A percentile compares a stretch with the other conserved stretches of the same genome.
phyloP scores from a whole-genome alignment of 495 filamentous ascomycete genomes.

The Pseudevernia furfuracea region DNA sequence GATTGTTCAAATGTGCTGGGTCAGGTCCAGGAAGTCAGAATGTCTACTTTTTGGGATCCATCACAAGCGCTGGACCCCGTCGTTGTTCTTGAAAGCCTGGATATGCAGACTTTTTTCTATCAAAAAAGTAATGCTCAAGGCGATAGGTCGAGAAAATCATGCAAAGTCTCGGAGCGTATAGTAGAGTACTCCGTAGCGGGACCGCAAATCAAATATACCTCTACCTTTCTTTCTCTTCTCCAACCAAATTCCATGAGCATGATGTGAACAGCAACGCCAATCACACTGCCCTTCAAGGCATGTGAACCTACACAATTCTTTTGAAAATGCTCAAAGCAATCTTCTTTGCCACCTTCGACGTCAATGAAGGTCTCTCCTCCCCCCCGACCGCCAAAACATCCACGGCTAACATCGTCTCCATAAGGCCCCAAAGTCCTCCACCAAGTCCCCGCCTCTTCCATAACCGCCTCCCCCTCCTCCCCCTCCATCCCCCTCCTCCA shows the following conservation, averaged over 20 bases:
- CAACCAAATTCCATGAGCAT: not conserved
- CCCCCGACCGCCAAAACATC: conserved; percentile 41
- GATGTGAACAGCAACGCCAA: not conserved
- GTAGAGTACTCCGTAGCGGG: not conserved
- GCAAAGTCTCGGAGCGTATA: no score
- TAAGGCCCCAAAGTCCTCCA: conserved; percentile 66
- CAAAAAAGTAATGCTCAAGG: not conserved
- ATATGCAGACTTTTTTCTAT: not conserved
- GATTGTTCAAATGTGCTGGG: not conserved
- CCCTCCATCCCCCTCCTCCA: conserved; percentile 60
- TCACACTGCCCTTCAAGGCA: conserved; percentile 13
- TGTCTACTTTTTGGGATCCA: not conserved
- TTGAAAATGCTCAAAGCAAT: conserved; percentile 77
- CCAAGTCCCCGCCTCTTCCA: conserved; percentile 56
- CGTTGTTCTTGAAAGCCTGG: not conserved
- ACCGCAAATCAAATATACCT: not conserved
- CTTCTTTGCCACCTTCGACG: conserved; percentile 91
- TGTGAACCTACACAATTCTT: not conserved
- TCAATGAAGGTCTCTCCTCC: conserved; percentile 55
- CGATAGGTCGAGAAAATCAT: not conserved
- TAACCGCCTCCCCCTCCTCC: conserved; percentile 51
- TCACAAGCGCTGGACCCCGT: not conserved
- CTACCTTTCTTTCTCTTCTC: not conserved
- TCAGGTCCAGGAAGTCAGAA: not conserved
- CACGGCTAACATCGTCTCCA: conserved; percentile 2